Base-by-base conservation (phyloP, 331 rosid species). In the Malus hybrid region DNA sequence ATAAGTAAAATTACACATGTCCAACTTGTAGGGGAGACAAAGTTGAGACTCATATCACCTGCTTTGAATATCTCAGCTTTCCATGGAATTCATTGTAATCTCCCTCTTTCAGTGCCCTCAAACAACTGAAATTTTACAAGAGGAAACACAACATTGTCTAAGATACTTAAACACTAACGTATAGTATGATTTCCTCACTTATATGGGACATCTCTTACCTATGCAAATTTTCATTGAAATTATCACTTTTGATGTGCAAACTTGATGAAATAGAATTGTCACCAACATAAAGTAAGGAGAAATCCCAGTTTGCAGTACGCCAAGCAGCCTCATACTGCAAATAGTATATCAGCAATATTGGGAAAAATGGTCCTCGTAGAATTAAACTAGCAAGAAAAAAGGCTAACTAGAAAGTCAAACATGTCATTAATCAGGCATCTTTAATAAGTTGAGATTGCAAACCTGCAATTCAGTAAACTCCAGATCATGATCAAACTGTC, bases 281-380 rank as follows among this genome's bases (percentile, higher is more conserved):
- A 63, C 85, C 91, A 6, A 74, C 66, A 75, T 80, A 69, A 52
- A 90, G 88, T 77, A 88, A 76, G 72, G 94, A 87, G 80, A 93
- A 93, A 79, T 91, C 97, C 98, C 98, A 93, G 80, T 91, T 90
- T 80, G 94, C 98, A 27, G 97, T 83, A 66, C 94, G 97, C 98
- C 98, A 91, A 27, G 98, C 98, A 72, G 98, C 94, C 79, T 93
- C 97, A 54, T 88, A 91, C 90, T 91, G 89, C 61, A 76, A 79
- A 79, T 18, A 78, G 60, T 24, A 33, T 22, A 50, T 29, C 10
- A 27, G 28, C 57, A 72, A 59, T 16, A 54, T 7, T 29, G 20
- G 60, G 7, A 64, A 59, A 63, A 66, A 27, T 54, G 56, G 20
- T 36, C 54, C 50, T 24, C 5, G 11, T 13, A 55, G 12, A 56